Conservation (phyloP, 345 rosid genomes). For the Hypericum perforatum region DNA sequence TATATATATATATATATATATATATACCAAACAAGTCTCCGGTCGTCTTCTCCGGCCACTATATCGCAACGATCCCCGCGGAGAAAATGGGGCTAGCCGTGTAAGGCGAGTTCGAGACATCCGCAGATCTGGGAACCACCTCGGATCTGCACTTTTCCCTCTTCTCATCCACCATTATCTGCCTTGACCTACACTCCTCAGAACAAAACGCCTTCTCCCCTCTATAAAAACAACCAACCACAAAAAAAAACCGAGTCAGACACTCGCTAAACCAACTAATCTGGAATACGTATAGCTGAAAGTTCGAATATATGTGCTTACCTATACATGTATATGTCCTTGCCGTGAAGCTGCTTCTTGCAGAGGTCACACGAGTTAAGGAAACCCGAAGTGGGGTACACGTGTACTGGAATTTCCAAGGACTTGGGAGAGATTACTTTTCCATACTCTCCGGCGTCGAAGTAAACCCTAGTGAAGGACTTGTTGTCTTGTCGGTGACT, state of each 20-base stretch:
- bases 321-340: conserved; percentile 84
- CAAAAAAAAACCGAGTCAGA: not conserved
- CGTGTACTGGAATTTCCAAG: conserved; percentile 9
- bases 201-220: conserved; percentile 89
- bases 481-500: conserved; percentile 32
- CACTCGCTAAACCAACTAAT: not conserved
- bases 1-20: too few relatives aligned
- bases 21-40: too few relatives aligned
- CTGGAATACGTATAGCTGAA: not conserved
- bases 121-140: conserved; percentile 20
- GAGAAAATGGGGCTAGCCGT: conserved; percentile 48
- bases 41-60: too few relatives aligned
- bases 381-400: conserved; percentile 39
- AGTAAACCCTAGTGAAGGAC: conserved; percentile 46
- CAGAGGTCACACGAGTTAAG: conserved; percentile 60
- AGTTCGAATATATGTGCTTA: conserved; percentile 5
- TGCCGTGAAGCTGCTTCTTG: conserved; percentile 61
- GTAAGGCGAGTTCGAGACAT: conserved; percentile 36
- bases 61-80: conserved; percentile 65
- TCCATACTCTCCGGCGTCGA: conserved; percentile 24
- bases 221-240: conserved; percentile 19
- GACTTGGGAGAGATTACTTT: too few relatives aligned
- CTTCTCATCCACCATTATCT: conserved; percentile 48
- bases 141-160: conserved; percentile 58
- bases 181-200: conserved; percentile 60